Conservation (phyloP, 306 rosid genomes). For the Cucurbita moschata region DNA sequence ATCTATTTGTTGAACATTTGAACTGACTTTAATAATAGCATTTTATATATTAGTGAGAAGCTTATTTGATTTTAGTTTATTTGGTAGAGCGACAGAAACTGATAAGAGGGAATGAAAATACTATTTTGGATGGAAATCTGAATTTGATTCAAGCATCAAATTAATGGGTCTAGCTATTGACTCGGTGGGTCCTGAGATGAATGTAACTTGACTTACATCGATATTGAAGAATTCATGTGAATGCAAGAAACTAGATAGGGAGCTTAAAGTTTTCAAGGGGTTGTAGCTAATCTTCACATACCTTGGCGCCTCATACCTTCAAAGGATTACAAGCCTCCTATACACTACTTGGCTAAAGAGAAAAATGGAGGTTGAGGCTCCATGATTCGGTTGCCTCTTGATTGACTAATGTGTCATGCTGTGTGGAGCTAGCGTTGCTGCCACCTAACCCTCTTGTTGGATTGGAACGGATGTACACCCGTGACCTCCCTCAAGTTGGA, state of each 20-base stretch:
- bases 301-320: background rate
- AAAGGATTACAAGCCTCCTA: background rate
- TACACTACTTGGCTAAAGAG: background rate
- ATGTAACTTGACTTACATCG: background rate
- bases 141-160: background rate
- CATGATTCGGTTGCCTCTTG: background rate
- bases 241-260: background rate
- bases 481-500: background rate
- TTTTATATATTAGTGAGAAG: background rate
- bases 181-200: background rate
- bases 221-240: background rate
- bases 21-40: background rate
- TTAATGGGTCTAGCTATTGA: background rate
- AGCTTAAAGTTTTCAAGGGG: background rate
- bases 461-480: background rate
- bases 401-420: background rate
- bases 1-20: background rate
- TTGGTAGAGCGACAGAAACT: background rate
- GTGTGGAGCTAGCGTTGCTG: background rate
- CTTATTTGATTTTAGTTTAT: background rate
- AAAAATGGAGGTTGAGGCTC: background rate
- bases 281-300: background rate
- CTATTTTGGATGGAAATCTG: background rate
- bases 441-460: background rate
- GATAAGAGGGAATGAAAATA: background rate